These are phyloP conservation scores for Paraconiothyrium sp. DNA, from an alignment of 2,329 filamentous ascomycete species.

Conservation along the genomic window DNA sequence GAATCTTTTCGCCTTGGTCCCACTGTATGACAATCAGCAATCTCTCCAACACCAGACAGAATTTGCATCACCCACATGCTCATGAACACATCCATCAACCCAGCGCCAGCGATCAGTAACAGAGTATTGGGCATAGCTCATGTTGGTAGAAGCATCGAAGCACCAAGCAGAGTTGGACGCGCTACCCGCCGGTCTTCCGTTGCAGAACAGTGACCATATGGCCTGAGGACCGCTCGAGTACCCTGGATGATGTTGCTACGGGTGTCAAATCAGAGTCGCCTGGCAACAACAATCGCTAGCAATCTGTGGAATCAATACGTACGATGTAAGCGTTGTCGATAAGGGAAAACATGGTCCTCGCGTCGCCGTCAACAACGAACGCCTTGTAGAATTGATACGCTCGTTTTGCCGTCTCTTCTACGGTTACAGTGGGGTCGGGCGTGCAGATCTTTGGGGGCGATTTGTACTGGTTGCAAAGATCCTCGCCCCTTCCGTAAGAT, in stretches of 20 bases:
- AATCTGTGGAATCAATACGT: not conserved
- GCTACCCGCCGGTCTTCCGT: conserved; percentile 22
- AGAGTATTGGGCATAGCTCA: conserved; percentile 29
- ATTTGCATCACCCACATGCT: conserved; percentile 14
- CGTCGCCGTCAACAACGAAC: conserved; percentile 31
- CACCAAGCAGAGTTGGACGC: conserved; percentile 26
- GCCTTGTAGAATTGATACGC: conserved; percentile 31
- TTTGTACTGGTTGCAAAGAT: conserved; percentile 29
- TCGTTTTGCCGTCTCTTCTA: conserved; percentile 27
- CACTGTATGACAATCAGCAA: conserved; percentile 27
- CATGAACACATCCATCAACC: conserved; percentile 19
- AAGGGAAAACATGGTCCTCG: conserved; percentile 31
- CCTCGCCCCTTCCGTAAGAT: conserved; percentile 20
- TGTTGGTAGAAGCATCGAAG: conserved; percentile 30
- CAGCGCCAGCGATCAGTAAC: conserved; percentile 18
- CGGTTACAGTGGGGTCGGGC: conserved; percentile 23
- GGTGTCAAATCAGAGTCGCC: not conserved
- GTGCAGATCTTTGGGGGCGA: conserved; percentile 26
- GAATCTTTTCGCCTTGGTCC: conserved; percentile 38
- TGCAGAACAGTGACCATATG: conserved; percentile 31
- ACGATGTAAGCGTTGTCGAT: conserved; percentile 29
- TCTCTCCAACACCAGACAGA: not conserved
- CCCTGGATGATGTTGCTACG: conserved; percentile 28
- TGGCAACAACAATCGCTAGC: not conserved
- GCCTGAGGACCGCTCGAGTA: conserved; percentile 26